These are phyloP conservation scores for Thermomucor indicae-seudaticae DNA, from an alignment of 371 early-diverging fungal species.

Conservation along the genomic window DNA sequence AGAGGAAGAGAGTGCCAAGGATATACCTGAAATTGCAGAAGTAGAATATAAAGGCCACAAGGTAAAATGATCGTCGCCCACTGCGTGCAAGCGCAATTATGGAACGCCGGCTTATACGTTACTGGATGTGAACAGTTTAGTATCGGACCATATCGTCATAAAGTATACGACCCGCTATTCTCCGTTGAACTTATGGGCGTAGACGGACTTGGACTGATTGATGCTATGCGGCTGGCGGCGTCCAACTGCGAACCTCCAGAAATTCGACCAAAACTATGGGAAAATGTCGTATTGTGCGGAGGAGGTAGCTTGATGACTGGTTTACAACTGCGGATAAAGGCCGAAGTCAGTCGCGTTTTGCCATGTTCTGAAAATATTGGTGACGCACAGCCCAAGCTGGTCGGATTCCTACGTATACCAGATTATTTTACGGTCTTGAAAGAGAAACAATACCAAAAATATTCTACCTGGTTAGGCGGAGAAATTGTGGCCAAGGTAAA, in stretches of 20 bases:
- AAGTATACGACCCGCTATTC: conserved; percentile 63
- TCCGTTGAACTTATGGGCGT: conserved; percentile 46
- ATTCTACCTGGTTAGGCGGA: conserved; percentile 69
- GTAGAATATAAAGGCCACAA: conserved; percentile 58
- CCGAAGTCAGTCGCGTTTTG: conserved; percentile 49
- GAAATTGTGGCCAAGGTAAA: conserved; percentile 78
- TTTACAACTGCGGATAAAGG: conserved; percentile 52
- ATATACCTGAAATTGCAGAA: conserved; percentile 34
- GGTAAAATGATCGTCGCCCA: too few species aligned
- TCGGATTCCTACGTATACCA: conserved; percentile 69
- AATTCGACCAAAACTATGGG: conserved; percentile 77
- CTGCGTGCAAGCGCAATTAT: conserved; percentile 2
- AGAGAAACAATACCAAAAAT: conserved; percentile 56
- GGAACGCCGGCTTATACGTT: background rate
- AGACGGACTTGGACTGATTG: conserved; percentile 45
- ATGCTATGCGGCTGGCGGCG: conserved; percentile 63
- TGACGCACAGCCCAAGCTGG: conserved; percentile 71
- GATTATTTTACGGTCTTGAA: conserved; percentile 74
- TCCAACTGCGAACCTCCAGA: conserved; percentile 71
- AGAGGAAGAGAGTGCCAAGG: conserved; percentile 14
- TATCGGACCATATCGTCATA: conserved; percentile 59
- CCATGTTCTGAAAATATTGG: conserved; percentile 71
- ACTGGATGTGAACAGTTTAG: conserved; percentile 33
- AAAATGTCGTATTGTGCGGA: conserved; percentile 72
- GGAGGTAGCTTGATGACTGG: conserved; percentile 42